Conservation (phyloP, 805 yeast genomes). For the Myxozyma sirexii region DNA sequence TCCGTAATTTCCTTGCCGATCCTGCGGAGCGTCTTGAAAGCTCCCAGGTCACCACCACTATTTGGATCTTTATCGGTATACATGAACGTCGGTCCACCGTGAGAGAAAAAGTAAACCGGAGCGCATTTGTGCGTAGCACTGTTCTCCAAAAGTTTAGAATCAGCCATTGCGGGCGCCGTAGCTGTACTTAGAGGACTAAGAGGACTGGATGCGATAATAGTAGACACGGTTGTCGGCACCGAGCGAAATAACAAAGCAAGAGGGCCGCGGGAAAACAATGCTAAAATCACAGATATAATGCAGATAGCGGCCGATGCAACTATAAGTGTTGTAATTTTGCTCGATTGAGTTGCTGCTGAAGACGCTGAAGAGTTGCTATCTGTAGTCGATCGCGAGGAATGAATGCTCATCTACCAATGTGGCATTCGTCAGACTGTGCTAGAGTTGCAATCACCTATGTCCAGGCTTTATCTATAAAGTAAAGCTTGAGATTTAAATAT, state of each 20-base stretch:
- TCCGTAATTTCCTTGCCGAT: constrained; percentile 57
- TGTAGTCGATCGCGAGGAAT: not conserved
- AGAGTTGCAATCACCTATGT: not conserved
- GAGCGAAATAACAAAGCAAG: constrained; percentile 4
- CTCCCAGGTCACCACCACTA: constrained; percentile 57
- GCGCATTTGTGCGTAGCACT: constrained; percentile 1
- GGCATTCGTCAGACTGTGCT: not conserved
- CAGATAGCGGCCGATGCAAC: constrained; percentile 8
- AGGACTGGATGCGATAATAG: not conserved
- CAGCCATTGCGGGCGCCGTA: not conserved
- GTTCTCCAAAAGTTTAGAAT: not conserved
- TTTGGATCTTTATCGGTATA: constrained; percentile 50
- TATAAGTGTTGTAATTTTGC: not conserved
- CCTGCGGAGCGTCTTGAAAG: constrained; percentile 54
- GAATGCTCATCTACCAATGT: not conserved
- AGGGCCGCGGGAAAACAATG: constrained; percentile 8
- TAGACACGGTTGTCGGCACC: not conserved
- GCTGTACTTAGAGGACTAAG: not conserved
- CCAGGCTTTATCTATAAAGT: not conserved
- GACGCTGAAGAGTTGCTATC: not conserved
- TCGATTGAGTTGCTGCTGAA: not conserved
- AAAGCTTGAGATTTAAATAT: too few relatives aligned
- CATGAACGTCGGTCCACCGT: constrained; percentile 83
- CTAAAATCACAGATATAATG: not conserved
- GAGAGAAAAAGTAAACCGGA: constrained; percentile 76